Evolutionary conservation across 129 eudicot genomes (phyloP).

Genomic region (Erigeron canadensis): DNA sequence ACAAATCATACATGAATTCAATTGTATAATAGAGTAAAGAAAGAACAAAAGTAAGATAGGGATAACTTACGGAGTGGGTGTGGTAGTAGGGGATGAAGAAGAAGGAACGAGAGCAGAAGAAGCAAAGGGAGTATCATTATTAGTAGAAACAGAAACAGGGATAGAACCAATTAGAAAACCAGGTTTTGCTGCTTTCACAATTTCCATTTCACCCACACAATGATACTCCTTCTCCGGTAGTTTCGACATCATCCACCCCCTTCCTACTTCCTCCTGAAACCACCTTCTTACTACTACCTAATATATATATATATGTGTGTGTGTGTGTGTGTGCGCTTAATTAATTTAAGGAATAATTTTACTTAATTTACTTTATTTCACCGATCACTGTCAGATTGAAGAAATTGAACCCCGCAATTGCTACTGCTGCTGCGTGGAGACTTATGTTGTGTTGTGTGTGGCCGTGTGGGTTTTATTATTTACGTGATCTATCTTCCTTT

Average conservation of each 20-base stretch:
- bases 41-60: background rate
- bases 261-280: background rate
- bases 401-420: no score
- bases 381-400: no score
- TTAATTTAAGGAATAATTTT: no score
- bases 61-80: constrained; percentile 39
- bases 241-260: background rate
- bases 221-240: constrained; percentile 64
- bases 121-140: constrained; percentile 58
- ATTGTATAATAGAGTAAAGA: no score
- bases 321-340: no score
- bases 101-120: constrained; percentile 32
- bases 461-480: no score
- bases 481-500: no score
- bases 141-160: constrained; percentile 44
- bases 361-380: no score
- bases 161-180: constrained; percentile 89
- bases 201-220: constrained; percentile 80
- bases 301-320: no score
- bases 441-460: no score
- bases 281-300: background rate
- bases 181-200: constrained; percentile 60
- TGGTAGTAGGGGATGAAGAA: constrained; percentile 64
- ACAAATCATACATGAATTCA: no score
- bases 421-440: no score